phyloP scores from a whole-genome alignment of 768 basidiomycete species.

The Pleurotus tuoliensis region DNA sequence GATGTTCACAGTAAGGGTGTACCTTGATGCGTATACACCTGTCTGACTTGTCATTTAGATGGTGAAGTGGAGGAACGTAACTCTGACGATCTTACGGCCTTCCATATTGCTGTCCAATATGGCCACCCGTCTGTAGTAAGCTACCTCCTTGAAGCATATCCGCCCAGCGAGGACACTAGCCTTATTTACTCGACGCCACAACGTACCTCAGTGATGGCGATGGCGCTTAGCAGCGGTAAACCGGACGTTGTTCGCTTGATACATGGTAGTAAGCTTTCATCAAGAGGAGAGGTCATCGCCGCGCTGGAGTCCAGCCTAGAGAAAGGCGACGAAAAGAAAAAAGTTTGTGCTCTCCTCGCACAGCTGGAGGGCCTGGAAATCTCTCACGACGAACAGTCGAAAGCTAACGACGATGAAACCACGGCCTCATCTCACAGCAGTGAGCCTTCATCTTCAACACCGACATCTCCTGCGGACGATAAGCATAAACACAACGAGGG shows the following conservation, averaged over 20 bases:
- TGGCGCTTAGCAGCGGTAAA: slow-evolving; percentile 57
- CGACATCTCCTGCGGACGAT: not conserved
- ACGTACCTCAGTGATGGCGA: slow-evolving; percentile 42
- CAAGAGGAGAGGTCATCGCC: slow-evolving; percentile 41
- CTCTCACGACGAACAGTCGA: slow-evolving; percentile 3
- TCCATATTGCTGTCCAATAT: slow-evolving; percentile 58
- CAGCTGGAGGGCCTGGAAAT: slow-evolving; percentile 12
- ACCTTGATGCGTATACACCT: slow-evolving; percentile 17
- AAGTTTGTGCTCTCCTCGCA: slow-evolving; percentile 44
- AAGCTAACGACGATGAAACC: slow-evolving; percentile 2
- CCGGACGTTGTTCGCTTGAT: slow-evolving; percentile 65
- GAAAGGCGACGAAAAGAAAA: slow-evolving; percentile 27
- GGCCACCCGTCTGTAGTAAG: slow-evolving; percentile 51
- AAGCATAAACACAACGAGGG: no score
- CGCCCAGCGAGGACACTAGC: slow-evolving; percentile 50
- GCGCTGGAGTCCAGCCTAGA: slow-evolving; percentile 36
- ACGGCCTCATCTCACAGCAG: slow-evolving; percentile 10
- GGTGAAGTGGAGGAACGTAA: slow-evolving; percentile 73
- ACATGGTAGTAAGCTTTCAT: slow-evolving; percentile 54
- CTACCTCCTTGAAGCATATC: slow-evolving; percentile 59
- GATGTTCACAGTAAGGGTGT: slow-evolving; percentile 59
- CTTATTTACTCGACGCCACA: slow-evolving; percentile 44
- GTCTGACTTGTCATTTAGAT: slow-evolving; percentile 36
- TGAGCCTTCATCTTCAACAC: not conserved
- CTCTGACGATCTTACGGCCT: slow-evolving; percentile 51